phyloP scores from a whole-genome alignment of 306 rosid species.

The Quercus cerris region DNA sequence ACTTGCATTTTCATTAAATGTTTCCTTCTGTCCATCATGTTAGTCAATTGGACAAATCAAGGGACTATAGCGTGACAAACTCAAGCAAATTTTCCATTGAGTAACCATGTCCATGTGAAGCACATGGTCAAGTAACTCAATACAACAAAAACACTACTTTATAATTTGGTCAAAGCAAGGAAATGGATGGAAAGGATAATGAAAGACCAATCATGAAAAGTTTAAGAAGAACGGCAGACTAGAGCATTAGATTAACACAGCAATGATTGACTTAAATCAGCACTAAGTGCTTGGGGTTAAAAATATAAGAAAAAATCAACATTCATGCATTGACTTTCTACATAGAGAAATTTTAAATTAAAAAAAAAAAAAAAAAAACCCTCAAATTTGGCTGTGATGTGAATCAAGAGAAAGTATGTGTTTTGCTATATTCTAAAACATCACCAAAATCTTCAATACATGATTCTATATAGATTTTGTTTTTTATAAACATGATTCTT shows the following conservation, averaged over 20 bases:
- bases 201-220: not conserved
- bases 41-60: constrained; percentile 6
- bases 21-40: not conserved
- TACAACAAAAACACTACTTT: not conserved
- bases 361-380: not conserved
- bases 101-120: not conserved
- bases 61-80: constrained; percentile 3
- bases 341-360: too few relatives aligned
- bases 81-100: not conserved
- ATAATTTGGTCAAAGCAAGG: not conserved
- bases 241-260: not conserved
- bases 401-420: not conserved
- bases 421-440: constrained; percentile 3
- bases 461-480: not conserved
- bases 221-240: not conserved
- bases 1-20: constrained; percentile 3
- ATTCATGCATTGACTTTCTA: not conserved
- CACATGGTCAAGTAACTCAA: not conserved
- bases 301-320: not conserved
- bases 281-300: not conserved
- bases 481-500: not conserved
- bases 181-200: constrained; percentile 4
- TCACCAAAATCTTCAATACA: not conserved
- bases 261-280: not conserved
- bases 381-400: not conserved